These are phyloP conservation scores for Aspergillus novofumigatus DNA, from an alignment of 2,329 filamentous ascomycete genomes.

Conservation along the genomic window DNA sequence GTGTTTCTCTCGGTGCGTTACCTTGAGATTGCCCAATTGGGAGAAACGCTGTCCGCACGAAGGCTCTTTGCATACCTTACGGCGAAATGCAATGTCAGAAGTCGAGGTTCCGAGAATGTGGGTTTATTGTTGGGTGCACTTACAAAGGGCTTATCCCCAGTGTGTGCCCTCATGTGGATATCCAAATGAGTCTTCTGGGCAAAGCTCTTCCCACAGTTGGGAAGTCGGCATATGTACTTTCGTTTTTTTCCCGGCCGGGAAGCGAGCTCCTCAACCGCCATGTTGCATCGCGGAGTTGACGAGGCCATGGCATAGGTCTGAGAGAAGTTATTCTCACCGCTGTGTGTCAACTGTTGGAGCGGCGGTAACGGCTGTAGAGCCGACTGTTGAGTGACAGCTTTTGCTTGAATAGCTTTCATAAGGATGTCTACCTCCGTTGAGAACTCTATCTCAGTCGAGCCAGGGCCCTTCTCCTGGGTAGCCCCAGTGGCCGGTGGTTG, in stretches of 20 bases:
- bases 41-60: slow-evolving; percentile 78
- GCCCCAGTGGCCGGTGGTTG: slow-evolving; percentile 5
- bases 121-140: slow-evolving; percentile 35
- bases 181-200: slow-evolving; percentile 89
- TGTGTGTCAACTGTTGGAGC: slow-evolving; percentile 32
- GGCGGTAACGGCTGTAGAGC: slow-evolving; percentile 31
- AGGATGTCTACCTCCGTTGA: slow-evolving; percentile 80
- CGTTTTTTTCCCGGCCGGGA: slow-evolving; percentile 42
- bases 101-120: background rate
- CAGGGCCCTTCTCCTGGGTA: slow-evolving; percentile 40
- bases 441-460: slow-evolving; percentile 57
- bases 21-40: slow-evolving; percentile 85
- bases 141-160: slow-evolving; percentile 85
- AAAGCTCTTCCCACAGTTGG: slow-evolving; percentile 76
- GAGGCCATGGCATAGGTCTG: slow-evolving; percentile 22
- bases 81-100: slow-evolving; percentile 2
- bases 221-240: slow-evolving; percentile 71
- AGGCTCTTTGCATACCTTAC: slow-evolving; percentile 63
- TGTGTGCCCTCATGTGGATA: slow-evolving; percentile 84
- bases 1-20: slow-evolving; percentile 30
- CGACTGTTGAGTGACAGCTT: slow-evolving; percentile 36
- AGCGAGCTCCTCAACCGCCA: slow-evolving; percentile 32
- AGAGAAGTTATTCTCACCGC: slow-evolving; percentile 16
- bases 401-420: slow-evolving; percentile 82
- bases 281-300: slow-evolving; percentile 15